Base-by-base conservation (phyloP, 2,329 filamentous ascomycete genomes). In the Samsoniella hepiali region DNA sequence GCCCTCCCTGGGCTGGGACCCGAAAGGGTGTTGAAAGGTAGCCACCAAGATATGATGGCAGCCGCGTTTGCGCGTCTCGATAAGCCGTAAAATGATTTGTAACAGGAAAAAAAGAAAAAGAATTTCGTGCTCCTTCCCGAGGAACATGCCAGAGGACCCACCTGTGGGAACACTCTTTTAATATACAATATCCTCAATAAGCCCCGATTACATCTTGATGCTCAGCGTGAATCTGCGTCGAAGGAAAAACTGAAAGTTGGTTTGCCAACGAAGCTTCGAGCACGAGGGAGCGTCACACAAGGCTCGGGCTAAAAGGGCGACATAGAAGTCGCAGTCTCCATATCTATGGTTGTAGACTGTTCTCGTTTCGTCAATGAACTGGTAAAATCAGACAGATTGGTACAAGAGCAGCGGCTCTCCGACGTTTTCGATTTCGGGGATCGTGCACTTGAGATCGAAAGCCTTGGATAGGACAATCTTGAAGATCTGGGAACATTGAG, bases 401-500 rank as follows among this genome's bases (percentile, higher is more conserved):
- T 99, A 99, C 68, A 99, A 85, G 54, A 99, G 84, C 58, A 99
- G 83, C 29, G 95, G 95, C 78, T 99, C 95, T 78, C 95, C 95
- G 63, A 97, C 90, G 75, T 98, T 96, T 79, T 97, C 94, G 77
- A 99, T 98, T 78, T 99, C 95, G 55, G 95, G 95, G 73, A 99
- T 98, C 36, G 95, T 99, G 82, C 95, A 99, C 77, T 97, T 97
- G 64, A 99, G 85, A 76, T 99, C 95, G 74, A 99, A 99, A 2
- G 95, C 95, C 79, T 99, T 99, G 67, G 94, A 97, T 31, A 99
- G 85, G 64, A 99, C 95, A 71, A 99, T 99, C 78, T 99, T 99
- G 86, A 99, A 99, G 73, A 99, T 99, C 94, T 98, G 17, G 4
- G 10, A 4, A 71, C 2, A 8, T 27, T 1, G 13, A 13, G 56